phyloP scores from a whole-genome alignment of 2,329 filamentous ascomycete species.

The Akanthomyces dipterigenus region DNA sequence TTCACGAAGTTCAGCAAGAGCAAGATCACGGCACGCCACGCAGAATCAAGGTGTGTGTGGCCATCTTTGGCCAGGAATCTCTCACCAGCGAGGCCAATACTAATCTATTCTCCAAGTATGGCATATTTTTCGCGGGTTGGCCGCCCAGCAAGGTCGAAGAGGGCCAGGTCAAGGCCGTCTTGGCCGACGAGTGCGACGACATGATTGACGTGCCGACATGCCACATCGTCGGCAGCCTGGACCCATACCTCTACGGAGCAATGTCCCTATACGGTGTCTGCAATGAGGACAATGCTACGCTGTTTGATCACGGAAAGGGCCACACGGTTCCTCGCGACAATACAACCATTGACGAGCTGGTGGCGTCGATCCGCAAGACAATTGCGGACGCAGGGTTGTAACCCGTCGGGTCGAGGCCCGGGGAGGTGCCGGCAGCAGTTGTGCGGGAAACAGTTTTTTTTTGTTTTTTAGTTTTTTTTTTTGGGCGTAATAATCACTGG shows the following conservation, averaged over 20 bases:
- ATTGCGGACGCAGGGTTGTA: slow-evolving; percentile 20
- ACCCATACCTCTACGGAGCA: slow-evolving; percentile 55
- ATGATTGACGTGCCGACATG: slow-evolving; percentile 46
- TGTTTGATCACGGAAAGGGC: slow-evolving; percentile 61
- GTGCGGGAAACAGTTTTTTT: too few species aligned
- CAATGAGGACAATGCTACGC: slow-evolving; percentile 48
- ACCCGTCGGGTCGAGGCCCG: neutral
- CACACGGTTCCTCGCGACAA: slow-evolving; percentile 53
- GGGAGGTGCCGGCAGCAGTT: neutral
- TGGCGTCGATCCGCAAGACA: slow-evolving; percentile 29
- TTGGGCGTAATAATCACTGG: neutral
- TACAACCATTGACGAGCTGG: slow-evolving; percentile 40
- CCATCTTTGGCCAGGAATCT: neutral
- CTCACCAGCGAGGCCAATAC: too few species aligned
- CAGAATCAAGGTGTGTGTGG: slow-evolving; percentile 28
- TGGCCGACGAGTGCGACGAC: slow-evolving; percentile 42
- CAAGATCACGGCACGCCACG: slow-evolving; percentile 25
- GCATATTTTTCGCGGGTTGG: slow-evolving; percentile 48
- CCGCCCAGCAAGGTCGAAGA: slow-evolving; percentile 39
- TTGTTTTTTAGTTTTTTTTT: too few species aligned
- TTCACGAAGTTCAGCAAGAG: slow-evolving; percentile 40
- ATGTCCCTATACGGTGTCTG: slow-evolving; percentile 57
- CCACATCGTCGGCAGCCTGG: slow-evolving; percentile 47
- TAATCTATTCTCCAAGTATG: slow-evolving; percentile 27
- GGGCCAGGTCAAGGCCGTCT: slow-evolving; percentile 34